Percentiles rank a stretch among this genome's conserved stretches.
phyloP scores from a whole-genome alignment of 495 filamentous ascomycete species.

The Hypoxylon intermedium region DNA sequence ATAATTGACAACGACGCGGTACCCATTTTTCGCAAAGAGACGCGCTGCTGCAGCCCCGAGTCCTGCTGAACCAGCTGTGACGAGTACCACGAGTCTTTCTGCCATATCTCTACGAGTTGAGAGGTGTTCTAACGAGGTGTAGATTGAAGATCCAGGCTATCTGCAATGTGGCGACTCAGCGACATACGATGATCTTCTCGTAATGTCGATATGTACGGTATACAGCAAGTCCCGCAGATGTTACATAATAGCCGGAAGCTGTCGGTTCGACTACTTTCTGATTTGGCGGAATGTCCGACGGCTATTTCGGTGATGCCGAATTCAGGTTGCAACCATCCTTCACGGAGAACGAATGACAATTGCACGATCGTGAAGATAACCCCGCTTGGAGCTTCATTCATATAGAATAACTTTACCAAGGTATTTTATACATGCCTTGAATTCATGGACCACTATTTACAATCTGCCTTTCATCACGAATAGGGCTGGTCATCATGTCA shows the following conservation, averaged over 20 bases:
- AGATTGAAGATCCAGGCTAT: not conserved
- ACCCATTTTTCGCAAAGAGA: conserved; percentile 53
- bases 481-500: conserved; percentile 3
- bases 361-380: not conserved
- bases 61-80: conserved; percentile 61
- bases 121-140: not conserved
- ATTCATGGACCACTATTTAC: not conserved
- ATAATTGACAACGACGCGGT: conserved; percentile 62
- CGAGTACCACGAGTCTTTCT: conserved; percentile 49
- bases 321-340: not conserved
- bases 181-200: not conserved
- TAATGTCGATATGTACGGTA: not conserved
- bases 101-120: not conserved
- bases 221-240: no score
- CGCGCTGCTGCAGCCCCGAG: conserved; percentile 61
- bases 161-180: not conserved
- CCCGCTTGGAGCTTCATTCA: conserved; percentile 4
- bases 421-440: not conserved
- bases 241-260: not conserved
- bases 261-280: not conserved
- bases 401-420: not conserved
- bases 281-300: conserved; percentile 1
- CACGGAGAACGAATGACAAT: not conserved
- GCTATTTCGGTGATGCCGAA: not conserved
- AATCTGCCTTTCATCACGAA: not conserved